Evolutionary conservation across 257 asterid genomes (phyloP).

Genomic region (Lithospermum erythrorhizon): DNA sequence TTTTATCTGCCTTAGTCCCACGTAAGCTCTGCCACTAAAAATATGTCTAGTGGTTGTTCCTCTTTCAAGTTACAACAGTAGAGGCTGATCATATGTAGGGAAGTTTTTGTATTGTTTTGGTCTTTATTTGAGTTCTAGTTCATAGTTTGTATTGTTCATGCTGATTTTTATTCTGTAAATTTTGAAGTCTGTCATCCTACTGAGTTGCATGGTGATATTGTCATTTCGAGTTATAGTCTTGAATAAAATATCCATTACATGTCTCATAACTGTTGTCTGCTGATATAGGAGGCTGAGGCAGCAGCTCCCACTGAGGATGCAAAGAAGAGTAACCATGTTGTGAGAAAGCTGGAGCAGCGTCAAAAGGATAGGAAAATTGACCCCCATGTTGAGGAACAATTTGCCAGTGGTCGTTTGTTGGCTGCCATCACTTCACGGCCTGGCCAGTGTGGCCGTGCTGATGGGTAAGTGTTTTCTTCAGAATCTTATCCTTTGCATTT

Average conservation of each 20-base stretch:
- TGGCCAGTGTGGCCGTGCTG: constrained; percentile 52
- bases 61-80: neutral
- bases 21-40: too few species aligned
- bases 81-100: neutral
- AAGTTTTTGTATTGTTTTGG: too few species aligned
- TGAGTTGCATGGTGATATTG: too few species aligned
- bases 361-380: constrained; percentile 40
- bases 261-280: too few species aligned
- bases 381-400: constrained; percentile 48
- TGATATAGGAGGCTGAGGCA: constrained; percentile 36
- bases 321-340: constrained; percentile 46
- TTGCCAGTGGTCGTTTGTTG: constrained; percentile 43
- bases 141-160: too few species aligned
- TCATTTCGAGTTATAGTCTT: too few species aligned
- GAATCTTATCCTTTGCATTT: neutral
- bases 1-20: too few species aligned
- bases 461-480: constrained; percentile 27
- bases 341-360: constrained; percentile 36
- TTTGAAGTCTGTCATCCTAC: neutral
- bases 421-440: constrained; percentile 58
- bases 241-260: neutral
- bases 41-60: neutral
- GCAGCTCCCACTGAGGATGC: constrained; percentile 30
- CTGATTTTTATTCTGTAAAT: too few species aligned
- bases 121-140: too few species aligned